Evolutionary conservation across 768 basidiomycete genomes (phyloP), one percentile per base, ranked within the genome.

Genomic region (Holtermannia corniformis): DNA sequence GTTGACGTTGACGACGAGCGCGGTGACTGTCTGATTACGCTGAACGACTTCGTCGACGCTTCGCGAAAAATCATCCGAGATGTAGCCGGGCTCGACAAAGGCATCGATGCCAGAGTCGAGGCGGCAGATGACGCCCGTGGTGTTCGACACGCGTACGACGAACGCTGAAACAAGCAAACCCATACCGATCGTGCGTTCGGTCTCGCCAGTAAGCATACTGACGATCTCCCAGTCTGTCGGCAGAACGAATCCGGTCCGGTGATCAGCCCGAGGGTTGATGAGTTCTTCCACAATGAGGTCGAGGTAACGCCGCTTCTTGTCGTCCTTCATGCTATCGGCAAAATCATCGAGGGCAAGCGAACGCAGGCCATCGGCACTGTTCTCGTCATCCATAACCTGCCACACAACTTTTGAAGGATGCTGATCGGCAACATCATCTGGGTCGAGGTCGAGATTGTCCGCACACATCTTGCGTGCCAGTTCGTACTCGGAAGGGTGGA

Each of bases 381-480:
- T 83, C 23, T 73, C 76, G 68, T 93, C 88, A 41, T 81, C 78
- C 83, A 95, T 88, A 68, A 99, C 84, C 44, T 83, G 74, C 13
- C 80, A 79, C 43, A 99, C 89, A 5, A 87, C 85, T 60, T 85
- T 82, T 1, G 95, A 97, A 23, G 91, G 87, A 68, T 93, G 87
- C 63, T 86, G 82, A 25, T 88, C 87, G 51, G 87, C 86, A 27
- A 90, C 79, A 74, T 99, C 95, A 71, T 97, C 95, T 64, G 93
- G 91, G 60, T 99, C 95, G n/a, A 89, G 79, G 66, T 96, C 95
- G 13, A 97, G 79, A 3, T 93, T 90, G 72, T 96, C 91, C 19
- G 88, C 87, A 32, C 93, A 93, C 91, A 99, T 95, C 76, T 97
- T 96, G 28, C 89, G 83, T 3, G 95, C 93, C 37, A 97, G 78